Evolutionary conservation across 2,329 filamentous ascomycete genomes (phyloP), one percentile per base, ranked within the genome.

Genomic region (Fusarium drepaniforme): DNA sequence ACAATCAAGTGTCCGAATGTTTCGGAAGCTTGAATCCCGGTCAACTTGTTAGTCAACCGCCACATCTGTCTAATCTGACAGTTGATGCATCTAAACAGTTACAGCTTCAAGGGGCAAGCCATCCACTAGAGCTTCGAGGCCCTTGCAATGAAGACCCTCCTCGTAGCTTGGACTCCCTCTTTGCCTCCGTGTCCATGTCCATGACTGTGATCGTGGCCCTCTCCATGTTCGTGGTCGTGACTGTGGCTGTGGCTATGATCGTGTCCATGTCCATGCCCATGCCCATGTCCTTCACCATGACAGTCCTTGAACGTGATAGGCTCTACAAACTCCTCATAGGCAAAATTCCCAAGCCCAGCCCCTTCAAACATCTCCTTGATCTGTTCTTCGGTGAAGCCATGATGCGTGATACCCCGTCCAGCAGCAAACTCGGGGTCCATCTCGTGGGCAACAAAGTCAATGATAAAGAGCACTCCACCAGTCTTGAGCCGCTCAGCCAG

Each of bases 391-490:
- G 86, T 88, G 81, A 96, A 95, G 0, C 93, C 93, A 71, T 91
- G 86, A 64, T 93, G 91, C 37, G 88, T 88, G 23, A 95, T 88
- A 0, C 91, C 92, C 40, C 87, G 82, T 5, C 79, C 68, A 6
- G 79, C 78, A 13, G 72, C 71, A 46, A 78, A 60, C 35, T 67
- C 56, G 35, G 64, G 51, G 66, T 79, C 74, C 35, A 81, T 80
- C 57, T 75, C 85, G 74, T 92, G 90, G 11, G 90, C 85, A 21
- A 93, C 78, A 70, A 95, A 92, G 79, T 95, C 93, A 56, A 93
- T 84, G 65, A 95, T 89, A 59, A 94, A 83, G 53, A 94, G 84
- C 1, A 91, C 89, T 13, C 93, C 93, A 5, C 92, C 92, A 4
- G 88, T 88, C 72, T 87, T 88, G 68, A 96, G 84, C 12, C 93